Evolutionary conservation across 2,329 filamentous ascomycete species (phyloP), one percentile per base, ranked within the genome.

Genomic region (Blastomyces parvus): DNA sequence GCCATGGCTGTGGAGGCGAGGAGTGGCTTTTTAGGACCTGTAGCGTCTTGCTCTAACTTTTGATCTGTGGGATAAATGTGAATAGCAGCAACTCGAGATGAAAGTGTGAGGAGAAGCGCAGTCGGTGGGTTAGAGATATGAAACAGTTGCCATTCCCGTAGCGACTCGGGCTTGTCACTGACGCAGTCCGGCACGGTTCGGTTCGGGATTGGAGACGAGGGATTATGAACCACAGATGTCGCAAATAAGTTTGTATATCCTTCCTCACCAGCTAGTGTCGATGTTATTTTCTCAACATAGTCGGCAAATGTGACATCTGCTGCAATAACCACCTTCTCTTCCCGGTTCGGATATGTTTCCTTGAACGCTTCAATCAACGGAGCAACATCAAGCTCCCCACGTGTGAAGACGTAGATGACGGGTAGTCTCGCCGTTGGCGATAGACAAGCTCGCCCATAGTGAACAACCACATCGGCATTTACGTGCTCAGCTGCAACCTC

Each of bases 401-500:
- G 83, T 0, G 94, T 99, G 72, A 94, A 97, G 64, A 97, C 86
- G 73, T 97, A 91, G 59, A 97, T 85, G 27, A 96, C 92, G 0
- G 93, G 91, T 61, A 97, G 78, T 62, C 91, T 82, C 13, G 89
- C 89, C 0, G 93, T 96, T 0, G 93, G 93, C 8, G 91, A 97
- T 30, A 99, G 81, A 72, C 94, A 99, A 0, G 93, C 88, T 61
- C 94, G 83, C 2, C 94, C 94, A 70, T 97, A 99, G 74, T 99
- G 94, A 17, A 99, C 88, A 0, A 97, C 89, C 0, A 91, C 90
- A 66, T 97, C 88, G 7, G 94, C 92, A 70, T 91, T 84, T 19
- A 91, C 88, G 74, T 99, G 94, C 74, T 99, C 92, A 2, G 94
- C 94, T 0, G 94, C 94, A 50, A 97, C 88, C 78, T 99, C 94